phyloP scores from a whole-genome alignment of 169 alveolate genomes.

The Nephromyces sp. region DNA sequence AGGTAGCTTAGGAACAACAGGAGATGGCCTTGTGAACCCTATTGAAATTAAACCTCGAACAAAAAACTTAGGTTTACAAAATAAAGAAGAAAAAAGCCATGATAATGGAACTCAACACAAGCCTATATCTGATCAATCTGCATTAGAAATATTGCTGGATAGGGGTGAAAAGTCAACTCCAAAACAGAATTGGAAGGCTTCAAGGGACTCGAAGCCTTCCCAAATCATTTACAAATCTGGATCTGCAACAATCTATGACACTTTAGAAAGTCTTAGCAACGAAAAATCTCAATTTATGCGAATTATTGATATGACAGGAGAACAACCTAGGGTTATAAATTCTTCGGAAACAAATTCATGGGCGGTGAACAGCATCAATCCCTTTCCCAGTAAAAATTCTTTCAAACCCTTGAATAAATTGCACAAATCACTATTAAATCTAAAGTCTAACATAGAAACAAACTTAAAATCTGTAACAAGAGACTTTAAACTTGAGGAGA shows the following conservation, averaged over 20 bases:
- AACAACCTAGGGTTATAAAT: conserved; percentile 6
- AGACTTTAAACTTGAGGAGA: not conserved
- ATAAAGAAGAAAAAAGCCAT: conserved; percentile 1
- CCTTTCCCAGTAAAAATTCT: too few species aligned
- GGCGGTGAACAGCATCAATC: not conserved
- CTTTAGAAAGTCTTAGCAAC: not conserved
- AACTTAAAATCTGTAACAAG: not conserved
- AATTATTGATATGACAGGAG: conserved; percentile 31
- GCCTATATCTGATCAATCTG: not conserved
- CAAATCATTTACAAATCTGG: conserved; percentile 1
- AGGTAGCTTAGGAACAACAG: conserved; percentile 31
- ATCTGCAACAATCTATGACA: too few species aligned
- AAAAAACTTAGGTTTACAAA: conserved; percentile 30
- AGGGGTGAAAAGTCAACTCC: not conserved
- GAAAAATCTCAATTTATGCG: conserved; percentile 10
- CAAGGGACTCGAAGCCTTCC: not conserved
- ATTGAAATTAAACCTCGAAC: conserved; percentile 23
- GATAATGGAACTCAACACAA: not conserved
- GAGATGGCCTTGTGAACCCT: conserved; percentile 31
- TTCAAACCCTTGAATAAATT: too few species aligned
- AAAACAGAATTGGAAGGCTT: not conserved
- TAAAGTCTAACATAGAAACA: not conserved
- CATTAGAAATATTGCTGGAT: not conserved
- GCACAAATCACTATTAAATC: not conserved
- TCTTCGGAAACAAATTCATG: not conserved